Evolutionary conservation across 1,284 basidiomycete species (phyloP).

Genomic region (Vanrija humicola): DNA sequence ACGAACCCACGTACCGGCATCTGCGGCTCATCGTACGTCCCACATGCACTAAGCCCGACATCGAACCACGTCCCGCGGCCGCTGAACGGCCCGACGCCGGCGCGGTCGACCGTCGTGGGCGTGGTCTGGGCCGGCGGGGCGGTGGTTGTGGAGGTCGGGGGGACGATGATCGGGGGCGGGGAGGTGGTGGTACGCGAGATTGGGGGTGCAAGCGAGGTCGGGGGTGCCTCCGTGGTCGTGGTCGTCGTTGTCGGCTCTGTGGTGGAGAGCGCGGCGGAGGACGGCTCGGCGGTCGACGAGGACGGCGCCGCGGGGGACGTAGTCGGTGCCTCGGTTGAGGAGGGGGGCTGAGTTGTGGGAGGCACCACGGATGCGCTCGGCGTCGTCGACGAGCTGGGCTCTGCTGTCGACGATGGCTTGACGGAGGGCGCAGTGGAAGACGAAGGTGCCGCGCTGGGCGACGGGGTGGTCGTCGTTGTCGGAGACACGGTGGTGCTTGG

Average conservation of each 20-base stretch:
- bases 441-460: too few relatives aligned
- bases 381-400: too few relatives aligned
- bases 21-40: conserved; percentile 21
- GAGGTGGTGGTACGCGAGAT: background rate
- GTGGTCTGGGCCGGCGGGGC: conserved; percentile 3
- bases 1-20: conserved; percentile 12
- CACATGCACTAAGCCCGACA: conserved; percentile 38
- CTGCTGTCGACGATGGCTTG: too few relatives aligned
- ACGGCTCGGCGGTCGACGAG: background rate
- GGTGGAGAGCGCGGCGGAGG: background rate
- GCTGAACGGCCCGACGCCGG: conserved; percentile 40
- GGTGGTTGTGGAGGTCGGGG: background rate
- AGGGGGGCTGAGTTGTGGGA: background rate
- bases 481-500: background rate
- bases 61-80: conserved; percentile 44
- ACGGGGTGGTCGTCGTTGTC: background rate
- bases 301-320: background rate
- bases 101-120: conserved; percentile 26
- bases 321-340: conserved; percentile 2
- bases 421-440: too few relatives aligned
- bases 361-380: too few relatives aligned
- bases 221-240: background rate
- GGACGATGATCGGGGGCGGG: background rate
- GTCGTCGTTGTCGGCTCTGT: background rate
- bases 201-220: background rate